Evolutionary conservation across 1,139 yeast genomes (phyloP), one percentile per base, ranked within the genome.

Genomic region (Pichia sp.): DNA sequence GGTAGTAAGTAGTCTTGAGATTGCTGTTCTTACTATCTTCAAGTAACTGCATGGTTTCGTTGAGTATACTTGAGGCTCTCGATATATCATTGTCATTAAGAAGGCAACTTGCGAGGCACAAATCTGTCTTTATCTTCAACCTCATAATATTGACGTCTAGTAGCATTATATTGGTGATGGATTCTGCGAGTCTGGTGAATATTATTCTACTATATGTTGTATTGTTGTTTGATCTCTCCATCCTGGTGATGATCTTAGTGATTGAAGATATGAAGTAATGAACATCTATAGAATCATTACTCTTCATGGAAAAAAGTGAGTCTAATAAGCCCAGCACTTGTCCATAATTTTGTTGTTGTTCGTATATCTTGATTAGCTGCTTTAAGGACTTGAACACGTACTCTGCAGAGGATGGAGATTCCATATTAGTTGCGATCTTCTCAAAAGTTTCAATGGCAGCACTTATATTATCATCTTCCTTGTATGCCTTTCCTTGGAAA

Each of bases 211-310:
- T 18, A 6, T 29, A 28, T 15, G 12, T 5, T 12, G 21, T 12
- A 13, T 29, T 26, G 20, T 32, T 11, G 21, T 34, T 35, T 38
- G 33, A 38, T 22, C 44, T 46, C 41, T 66, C 56, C 48, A 71
- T 69, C 33, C 69, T 66, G 30, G 63, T 70, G 15, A 80, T 58
- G 36, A 80, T 70, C 48, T 71, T 74, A 35, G 68, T 67, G 24
- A 81, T 51, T 2, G 85, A 74, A 33, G 80, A 80, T 41, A 78
- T 86, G 1, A 73, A 70, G 51, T 82, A 80, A 19, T 62, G 62
- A 19, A 59, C 62, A 30, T 61, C 52, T n/a, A 53, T 47, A 3
- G 48, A 39, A 6, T 52, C 37, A 11, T 58, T 50, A n/a, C 61
- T 45, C 17, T 48, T 42, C 28, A 35, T 27, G 6, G 12, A 4